A percentile compares a stretch with the other conserved stretches of the same genome.
Evolutionary conservation across 306 rosid species (phyloP).

Genomic region (Begonia fuchsioides): DNA sequence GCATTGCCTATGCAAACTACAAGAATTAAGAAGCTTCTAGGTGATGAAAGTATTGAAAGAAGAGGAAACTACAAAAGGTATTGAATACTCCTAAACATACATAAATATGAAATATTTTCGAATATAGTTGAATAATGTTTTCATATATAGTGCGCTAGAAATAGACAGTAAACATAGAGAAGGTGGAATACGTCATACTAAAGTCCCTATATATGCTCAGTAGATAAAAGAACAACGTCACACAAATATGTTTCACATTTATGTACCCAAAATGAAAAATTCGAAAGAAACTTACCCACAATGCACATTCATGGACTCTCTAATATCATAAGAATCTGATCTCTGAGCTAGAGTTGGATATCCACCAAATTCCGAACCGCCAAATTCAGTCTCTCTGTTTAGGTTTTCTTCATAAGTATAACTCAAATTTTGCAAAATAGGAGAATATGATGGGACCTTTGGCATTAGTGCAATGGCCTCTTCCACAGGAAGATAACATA

Average conservation of each 20-base stretch:
- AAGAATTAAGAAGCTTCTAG: no score
- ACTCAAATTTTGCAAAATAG: slow-evolving; percentile 52
- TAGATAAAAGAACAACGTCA: no score
- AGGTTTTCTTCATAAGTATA: slow-evolving; percentile 49
- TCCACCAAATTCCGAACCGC: slow-evolving; percentile 96
- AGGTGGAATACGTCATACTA: no score
- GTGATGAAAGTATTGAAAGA: no score
- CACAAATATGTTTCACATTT: neutral
- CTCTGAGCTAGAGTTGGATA: slow-evolving; percentile 79
- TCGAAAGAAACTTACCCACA: slow-evolving; percentile 62
- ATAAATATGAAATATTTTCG: no score
- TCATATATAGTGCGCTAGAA: no score
- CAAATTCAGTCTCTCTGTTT: slow-evolving; percentile 58
- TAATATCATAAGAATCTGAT: slow-evolving; percentile 48
- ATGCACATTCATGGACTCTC: slow-evolving; percentile 65
- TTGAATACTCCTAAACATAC: no score
- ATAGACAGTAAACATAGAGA: no score
- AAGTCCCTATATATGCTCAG: no score
- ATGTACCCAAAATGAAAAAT: neutral
- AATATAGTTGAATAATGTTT: no score
- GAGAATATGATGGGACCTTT: slow-evolving; percentile 52
- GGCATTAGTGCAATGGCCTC: slow-evolving; percentile 82
- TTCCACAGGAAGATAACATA: slow-evolving; percentile 86
- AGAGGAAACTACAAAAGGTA: no score
- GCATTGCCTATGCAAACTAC: no score